Base-by-base conservation (phyloP, 306 rosid species). In the Cajanus cajan region DNA sequence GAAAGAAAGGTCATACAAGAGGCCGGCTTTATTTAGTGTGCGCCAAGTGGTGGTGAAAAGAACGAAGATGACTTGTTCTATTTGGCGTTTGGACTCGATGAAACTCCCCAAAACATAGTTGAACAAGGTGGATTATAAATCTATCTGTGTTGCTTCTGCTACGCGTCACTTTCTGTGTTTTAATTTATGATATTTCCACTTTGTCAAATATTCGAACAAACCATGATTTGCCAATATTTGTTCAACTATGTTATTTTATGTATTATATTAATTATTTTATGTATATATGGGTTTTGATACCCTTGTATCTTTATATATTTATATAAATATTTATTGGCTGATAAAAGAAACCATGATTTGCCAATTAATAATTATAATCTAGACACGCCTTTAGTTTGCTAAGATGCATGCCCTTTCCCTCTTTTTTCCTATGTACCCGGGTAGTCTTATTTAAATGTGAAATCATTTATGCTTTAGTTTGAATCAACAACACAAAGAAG, bases 11-110 rank as follows among this genome's bases (percentile, higher is more conserved):
- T 15, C 12, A 16, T 2, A 13, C 5, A 4, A 41, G 77, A 41
- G 79, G 96, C 92, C 96, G 95, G 94, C 95, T 31, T 1, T 63
- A 74, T 45, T 13, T 31, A 79, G 84, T 73, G 71, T 47, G 37
- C 62, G 98, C 87, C 97, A 91, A 83, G 71, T 91, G 97, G 85
- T 80, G 94, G 82, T 84, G 98, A 74, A 10, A 78, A 88, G 58
- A 87, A 80, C 93, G 66, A 93, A 81, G 98, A 64, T 47, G 91
- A 89, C 92, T 91, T 87, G 94, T 88, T 91, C 93, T 83, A 82
- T 92, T 87, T 77, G 82, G 87, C 83, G 78, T 85, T 68, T 68
- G 65, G 65, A 18, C 18, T 55, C 48, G 64, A 24, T 2, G 33
- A 5, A 73, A 51, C 13, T 68, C n/a, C 64, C 14, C 2, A 77